These are phyloP conservation scores for Butyriboletus appendiculatus DNA, from an alignment of 1,284 basidiomycete species.

Conservation along the genomic window DNA sequence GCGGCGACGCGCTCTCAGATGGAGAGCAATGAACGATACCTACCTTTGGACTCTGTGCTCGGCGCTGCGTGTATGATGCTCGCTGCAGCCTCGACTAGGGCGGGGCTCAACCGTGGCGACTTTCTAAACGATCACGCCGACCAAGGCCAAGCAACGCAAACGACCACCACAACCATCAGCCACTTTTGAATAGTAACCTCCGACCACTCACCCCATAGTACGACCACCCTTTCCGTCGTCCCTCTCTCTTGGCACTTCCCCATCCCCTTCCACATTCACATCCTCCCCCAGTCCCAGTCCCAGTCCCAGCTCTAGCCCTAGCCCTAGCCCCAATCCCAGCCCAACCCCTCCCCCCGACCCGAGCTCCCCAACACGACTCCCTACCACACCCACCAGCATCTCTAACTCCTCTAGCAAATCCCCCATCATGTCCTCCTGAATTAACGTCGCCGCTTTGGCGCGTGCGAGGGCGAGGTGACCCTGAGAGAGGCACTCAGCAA, in stretches of 20 bases:
- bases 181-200: neutral
- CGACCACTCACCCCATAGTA: slow-evolving; percentile 17
- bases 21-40: neutral
- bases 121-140: slow-evolving; percentile 28
- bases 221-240: neutral
- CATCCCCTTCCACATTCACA: neutral
- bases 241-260: neutral
- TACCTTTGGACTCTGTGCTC: slow-evolving; percentile 60
- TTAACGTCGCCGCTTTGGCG: slow-evolving; percentile 64
- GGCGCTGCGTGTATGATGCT: slow-evolving; percentile 65
- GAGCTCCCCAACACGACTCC: slow-evolving; percentile 59
- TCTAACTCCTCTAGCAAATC: slow-evolving; percentile 66
- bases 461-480: slow-evolving; percentile 62
- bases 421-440: slow-evolving; percentile 60
- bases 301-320: no score
- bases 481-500: slow-evolving; percentile 63
- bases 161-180: slow-evolving; percentile 9
- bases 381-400: slow-evolving; percentile 61
- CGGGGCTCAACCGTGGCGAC: slow-evolving; percentile 42
- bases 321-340: neutral
- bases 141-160: slow-evolving; percentile 1
- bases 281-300: neutral
- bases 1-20: neutral
- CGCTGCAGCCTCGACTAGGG: slow-evolving; percentile 61
- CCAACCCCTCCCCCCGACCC: slow-evolving; percentile 2